Conservation (phyloP, 2,329 filamentous ascomycete species). For the Fusarium liriodendri region DNA sequence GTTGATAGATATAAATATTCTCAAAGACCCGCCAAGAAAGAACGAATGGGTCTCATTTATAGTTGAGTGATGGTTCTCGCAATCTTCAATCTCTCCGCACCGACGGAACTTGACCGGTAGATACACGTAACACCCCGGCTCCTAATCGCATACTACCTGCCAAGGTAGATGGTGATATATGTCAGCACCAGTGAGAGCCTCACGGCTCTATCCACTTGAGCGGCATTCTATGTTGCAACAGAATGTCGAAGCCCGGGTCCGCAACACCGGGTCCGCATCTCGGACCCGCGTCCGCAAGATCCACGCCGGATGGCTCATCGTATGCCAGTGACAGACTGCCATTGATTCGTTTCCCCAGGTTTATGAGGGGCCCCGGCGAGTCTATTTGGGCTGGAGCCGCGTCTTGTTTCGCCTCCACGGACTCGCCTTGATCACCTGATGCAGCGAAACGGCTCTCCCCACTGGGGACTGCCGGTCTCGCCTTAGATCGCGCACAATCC, state of each 20-base stretch:
- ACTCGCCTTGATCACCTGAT: background rate
- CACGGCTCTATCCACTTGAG: background rate
- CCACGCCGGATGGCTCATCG: background rate
- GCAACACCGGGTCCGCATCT: background rate
- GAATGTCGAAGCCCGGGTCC: background rate
- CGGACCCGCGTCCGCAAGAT: background rate
- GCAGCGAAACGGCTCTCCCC: background rate
- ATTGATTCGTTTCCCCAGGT: background rate
- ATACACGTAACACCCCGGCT: background rate
- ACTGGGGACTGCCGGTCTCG: background rate
- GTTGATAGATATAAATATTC: background rate
- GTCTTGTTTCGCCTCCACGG: background rate
- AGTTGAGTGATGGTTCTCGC: background rate
- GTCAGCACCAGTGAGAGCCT: background rate
- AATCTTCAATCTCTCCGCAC: background rate
- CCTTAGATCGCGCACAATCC: background rate
- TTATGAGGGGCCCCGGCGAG: background rate
- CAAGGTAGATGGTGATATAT: background rate
- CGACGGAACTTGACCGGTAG: background rate
- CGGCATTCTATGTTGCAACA: background rate
- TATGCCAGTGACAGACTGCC: background rate
- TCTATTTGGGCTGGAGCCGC: background rate
- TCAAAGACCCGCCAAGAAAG: background rate
- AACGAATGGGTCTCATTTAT: background rate
- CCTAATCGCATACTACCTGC: background rate